These are phyloP conservation scores for Coemansia aciculifera DNA, from an alignment of 192 early-diverging fungal genomes.

Conservation along the genomic window DNA sequence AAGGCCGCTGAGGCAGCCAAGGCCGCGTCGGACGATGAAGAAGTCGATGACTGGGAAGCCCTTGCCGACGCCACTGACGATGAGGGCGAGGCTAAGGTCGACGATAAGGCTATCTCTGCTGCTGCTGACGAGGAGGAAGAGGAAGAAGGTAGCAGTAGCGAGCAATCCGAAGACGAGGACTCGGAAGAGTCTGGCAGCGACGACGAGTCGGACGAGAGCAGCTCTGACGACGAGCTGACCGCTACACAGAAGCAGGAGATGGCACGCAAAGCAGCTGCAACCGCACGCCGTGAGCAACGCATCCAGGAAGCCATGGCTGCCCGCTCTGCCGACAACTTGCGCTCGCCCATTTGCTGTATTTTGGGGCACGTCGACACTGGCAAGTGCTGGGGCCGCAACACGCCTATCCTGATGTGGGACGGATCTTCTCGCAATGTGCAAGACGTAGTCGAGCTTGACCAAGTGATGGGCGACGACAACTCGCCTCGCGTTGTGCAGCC, in stretches of 20 bases:
- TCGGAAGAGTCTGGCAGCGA: conserved; percentile 29
- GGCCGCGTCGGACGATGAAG: conserved; percentile 39
- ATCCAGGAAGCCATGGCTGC: conserved; percentile 75
- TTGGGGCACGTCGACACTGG: conserved; percentile 98
- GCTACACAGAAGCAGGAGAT: conserved; percentile 63
- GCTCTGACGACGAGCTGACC: conserved; percentile 64
- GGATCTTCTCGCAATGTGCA: conserved; percentile 50
- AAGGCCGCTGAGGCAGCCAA: conserved; percentile 63
- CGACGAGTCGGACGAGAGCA: conserved; percentile 58
- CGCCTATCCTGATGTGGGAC: conserved; percentile 56
- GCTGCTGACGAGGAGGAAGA: background rate
- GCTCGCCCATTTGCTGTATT: conserved; percentile 98
- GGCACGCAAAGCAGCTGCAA: conserved; percentile 76
- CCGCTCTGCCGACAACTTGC: conserved; percentile 84
- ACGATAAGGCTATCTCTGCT: conserved; percentile 18
- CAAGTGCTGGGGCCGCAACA: conserved; percentile 57
- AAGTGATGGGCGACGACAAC: conserved; percentile 58
- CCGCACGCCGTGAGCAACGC: conserved; percentile 70
- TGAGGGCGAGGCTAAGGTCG: conserved; percentile 63
- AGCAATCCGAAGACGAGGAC: conserved; percentile 25
- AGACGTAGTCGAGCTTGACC: conserved; percentile 39
- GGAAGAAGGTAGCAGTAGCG: conserved; percentile 42
- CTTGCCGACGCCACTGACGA: conserved; percentile 41
- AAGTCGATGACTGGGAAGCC: conserved; percentile 47
- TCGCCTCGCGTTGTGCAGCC: conserved; percentile 50